Base-by-base conservation (phyloP, 2,329 filamentous ascomycete species). In the Epichloe aotearoae region DNA sequence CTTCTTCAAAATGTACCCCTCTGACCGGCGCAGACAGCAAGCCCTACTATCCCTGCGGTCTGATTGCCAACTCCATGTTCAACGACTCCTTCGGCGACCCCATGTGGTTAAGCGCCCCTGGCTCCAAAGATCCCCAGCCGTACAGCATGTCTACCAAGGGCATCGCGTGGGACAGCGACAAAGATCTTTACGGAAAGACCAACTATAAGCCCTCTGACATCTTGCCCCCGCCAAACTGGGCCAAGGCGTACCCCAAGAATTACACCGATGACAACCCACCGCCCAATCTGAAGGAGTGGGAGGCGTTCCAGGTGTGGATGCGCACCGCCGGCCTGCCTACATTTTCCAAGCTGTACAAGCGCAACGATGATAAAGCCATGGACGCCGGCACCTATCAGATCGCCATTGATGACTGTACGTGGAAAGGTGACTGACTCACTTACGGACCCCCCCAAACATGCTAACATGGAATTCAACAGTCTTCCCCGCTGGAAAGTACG, bases 281-380 rank as follows among this genome's bases (percentile, higher is more conserved):
- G 20, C 88, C 89, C 0, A 69, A 93, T 59, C 66, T 97, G 17
- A 76, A 83, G 55, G 70, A 80, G 0, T 83, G 88, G 69, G 86
- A 95, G 66, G 81, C 82, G 42, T 95, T 98, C 66, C 90, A 96
- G 69, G 90, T 97, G 20, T 98, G 93, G 93, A 98, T 98, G 93
- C 83, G 93, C 59, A 95, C 94, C 2, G 93, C 93, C 23, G 93
- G 91, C 52, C 71, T 97, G 60, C 93, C 93, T 1, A 85, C 84
- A 5, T 98, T 98, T 66, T 95, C 87, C 77, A 98, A 98, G 72
- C 74, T 98, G 45, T 88, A 88, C 44, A 79, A 84, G 66, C 79
- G 89, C 53, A 96, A 96, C 62, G 84, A 95, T 63, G 73, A 73
- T 1, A 70, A 75, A 2, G 64, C 71, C 0, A 84, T 98, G 84